Evolutionary conservation across 208 protist genomes (phyloP).

Genomic region (Crithidia brevicula): DNA sequence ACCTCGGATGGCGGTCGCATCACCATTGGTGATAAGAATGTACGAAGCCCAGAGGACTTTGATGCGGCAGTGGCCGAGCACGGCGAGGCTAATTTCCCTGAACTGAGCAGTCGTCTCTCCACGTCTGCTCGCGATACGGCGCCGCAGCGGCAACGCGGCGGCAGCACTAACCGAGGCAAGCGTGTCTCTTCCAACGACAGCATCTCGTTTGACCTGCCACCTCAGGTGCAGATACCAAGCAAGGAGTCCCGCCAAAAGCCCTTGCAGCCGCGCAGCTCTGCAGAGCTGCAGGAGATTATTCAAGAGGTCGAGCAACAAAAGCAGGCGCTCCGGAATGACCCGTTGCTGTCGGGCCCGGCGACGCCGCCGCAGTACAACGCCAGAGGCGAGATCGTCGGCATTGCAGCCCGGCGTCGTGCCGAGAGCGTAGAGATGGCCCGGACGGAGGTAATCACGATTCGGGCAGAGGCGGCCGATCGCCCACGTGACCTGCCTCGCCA

Average conservation of each 20-base stretch:
- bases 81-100: constrained; percentile 66
- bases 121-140: constrained; percentile 10
- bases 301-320: constrained; percentile 32
- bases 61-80: constrained; percentile 61
- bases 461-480: constrained; percentile 62
- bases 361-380: constrained; percentile 47
- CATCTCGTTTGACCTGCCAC: constrained; percentile 68
- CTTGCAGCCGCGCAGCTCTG: constrained; percentile 53
- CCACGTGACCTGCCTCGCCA: constrained; percentile 63
- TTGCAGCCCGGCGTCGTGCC: constrained; percentile 68
- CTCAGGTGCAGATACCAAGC: constrained; percentile 53
- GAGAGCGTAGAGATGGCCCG: constrained; percentile 57
- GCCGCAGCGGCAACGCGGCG: not conserved
- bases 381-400: constrained; percentile 70
- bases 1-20: constrained; percentile 79
- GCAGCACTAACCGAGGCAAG: constrained; percentile 21
- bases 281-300: constrained; percentile 53
- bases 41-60: constrained; percentile 60
- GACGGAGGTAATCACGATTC: constrained; percentile 63
- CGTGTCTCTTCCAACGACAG: constrained; percentile 39
- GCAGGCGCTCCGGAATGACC: constrained; percentile 6
- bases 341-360: constrained; percentile 23
- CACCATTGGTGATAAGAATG: constrained; percentile 61
- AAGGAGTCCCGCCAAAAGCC: constrained; percentile 21
- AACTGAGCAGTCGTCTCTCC: constrained; percentile 29